Evolutionary conservation across 169 alveolate species (phyloP), one percentile per base, ranked within the genome.

Genomic region (Besnoitia besnoiti): DNA sequence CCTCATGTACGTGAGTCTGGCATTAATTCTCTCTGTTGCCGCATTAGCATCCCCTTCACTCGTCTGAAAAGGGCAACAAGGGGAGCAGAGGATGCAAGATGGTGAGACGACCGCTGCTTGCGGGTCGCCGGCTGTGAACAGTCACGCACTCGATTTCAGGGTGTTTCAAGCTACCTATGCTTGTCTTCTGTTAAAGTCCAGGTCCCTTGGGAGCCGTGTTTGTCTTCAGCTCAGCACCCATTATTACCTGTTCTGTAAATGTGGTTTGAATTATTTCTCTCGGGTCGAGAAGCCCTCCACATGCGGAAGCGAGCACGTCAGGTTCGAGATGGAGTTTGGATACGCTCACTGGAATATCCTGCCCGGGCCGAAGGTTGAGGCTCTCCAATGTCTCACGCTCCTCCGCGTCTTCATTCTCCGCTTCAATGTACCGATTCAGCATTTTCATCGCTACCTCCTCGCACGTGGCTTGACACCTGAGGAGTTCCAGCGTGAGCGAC

Each of bases 381-480:
- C 24, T 35, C 8, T 51, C 61, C 61, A 77, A 59, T 27, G 87
- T 30, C 50, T 40, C 16, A 7, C n/a, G 87, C 37, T 77, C 61
- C 87, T 77, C 42, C 40, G 5, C 87, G 19, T 77, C 87, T 1
- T 77, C 61, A 7, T 77, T 39, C 59, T 77, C 87, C 21, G 50
- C 87, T 21, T 40, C 61, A 59, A 77, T 77, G 59, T 77, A 35
- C 87, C 40, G 87, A 37, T 77, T 77, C 37, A 77, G 62, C 87
- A 77, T 77, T 30, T 40, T 39, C 87, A 77, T 40, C 51, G 87
- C 87, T 77, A 46, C 87, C n/a, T 42, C 87, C 30, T 40, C 87
- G 87, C 87, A 77, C 8, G 40, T 39, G 49, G 84, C 46, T 39
- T 73, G 84, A n/a, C 42, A 73, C 49, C 33, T 73, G 44, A 73